Evolutionary conservation across 305 asterid species (phyloP), one percentile per base, ranked within the genome.

Genomic region (Petunia hybrid): DNA sequence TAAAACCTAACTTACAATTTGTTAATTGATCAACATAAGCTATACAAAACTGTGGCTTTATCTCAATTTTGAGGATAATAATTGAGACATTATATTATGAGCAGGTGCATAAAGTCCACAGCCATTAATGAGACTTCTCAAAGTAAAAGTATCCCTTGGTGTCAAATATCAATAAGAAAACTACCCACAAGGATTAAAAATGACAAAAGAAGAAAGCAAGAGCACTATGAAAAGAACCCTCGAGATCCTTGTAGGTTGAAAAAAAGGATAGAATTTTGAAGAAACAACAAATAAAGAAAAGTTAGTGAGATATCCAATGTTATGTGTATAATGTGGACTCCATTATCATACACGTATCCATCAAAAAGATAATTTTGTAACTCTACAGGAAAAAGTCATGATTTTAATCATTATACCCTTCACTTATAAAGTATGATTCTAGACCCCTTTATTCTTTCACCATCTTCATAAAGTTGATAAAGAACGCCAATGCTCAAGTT

Each of bases 131-230:
- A 16, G 4, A 59, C 64, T 16, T 59, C 38, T n/a, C 64, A 59
- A 59, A 59, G 64, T 59, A 59, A 59, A 59, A 59, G 64, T 59
- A 6, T 35, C 63, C 63, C 4, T 57, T 57, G n/a, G 63, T 57
- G 22, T 35, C 36, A 57, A 5, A 57, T 57, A n/a, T 57, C 63
- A 57, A n/a, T 9, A 56, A 57, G 64, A 35, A 16, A 59, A 59
- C 64, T 59, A 59, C 64, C 64, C 38, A 59, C 64, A 59, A 59
- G 38, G 16, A 16, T n/a, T 59, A 5, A 59, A 14, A 59, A 59
- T 59, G 36, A 6, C 31, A 6, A 59, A 16, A n/a, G 35, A 56
- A 56, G 62, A 55, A 55, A 55, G 60, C 60, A 56, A 56, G 35
- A 56, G 62, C 62, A 56, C 35, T 56, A 56, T 56, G 62, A 56